phyloP scores from a whole-genome alignment of 163 green algal species.

The Chlamydomonas reinhardtii region DNA sequence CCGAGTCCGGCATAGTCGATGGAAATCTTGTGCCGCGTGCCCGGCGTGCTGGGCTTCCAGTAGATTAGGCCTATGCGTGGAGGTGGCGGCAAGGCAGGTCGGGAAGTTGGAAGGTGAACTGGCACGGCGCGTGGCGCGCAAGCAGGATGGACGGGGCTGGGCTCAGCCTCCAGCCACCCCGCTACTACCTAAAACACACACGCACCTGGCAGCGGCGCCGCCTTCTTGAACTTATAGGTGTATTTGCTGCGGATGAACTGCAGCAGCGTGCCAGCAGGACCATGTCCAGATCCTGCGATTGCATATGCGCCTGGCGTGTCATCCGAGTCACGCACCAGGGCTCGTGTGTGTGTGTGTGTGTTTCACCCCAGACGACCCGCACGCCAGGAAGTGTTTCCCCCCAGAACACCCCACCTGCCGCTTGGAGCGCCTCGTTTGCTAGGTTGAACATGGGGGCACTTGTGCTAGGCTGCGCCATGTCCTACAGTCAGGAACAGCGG shows the following conservation, averaged over 20 bases:
- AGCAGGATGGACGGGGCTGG: no score
- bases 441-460: neutral
- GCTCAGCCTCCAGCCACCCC: no score
- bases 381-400: no score
- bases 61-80: constrained; percentile 71
- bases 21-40: constrained; percentile 72
- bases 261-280: neutral
- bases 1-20: constrained; percentile 62
- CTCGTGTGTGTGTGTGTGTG: no score
- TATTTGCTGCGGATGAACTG: constrained; percentile 49
- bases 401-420: neutral
- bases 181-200: no score
- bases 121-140: no score
- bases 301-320: no score
- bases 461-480: constrained; percentile 10
- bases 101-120: no score
- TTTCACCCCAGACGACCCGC: neutral
- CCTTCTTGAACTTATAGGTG: constrained; percentile 55
- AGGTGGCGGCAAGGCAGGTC: neutral
- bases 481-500: no score
- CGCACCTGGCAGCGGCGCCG: constrained; percentile 37
- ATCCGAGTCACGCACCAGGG: neutral
- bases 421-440: constrained; percentile 3
- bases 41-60: constrained; percentile 83
- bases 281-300: no score